Conservation (phyloP, 306 rosid genomes). For the Sophora flavescens region DNA sequence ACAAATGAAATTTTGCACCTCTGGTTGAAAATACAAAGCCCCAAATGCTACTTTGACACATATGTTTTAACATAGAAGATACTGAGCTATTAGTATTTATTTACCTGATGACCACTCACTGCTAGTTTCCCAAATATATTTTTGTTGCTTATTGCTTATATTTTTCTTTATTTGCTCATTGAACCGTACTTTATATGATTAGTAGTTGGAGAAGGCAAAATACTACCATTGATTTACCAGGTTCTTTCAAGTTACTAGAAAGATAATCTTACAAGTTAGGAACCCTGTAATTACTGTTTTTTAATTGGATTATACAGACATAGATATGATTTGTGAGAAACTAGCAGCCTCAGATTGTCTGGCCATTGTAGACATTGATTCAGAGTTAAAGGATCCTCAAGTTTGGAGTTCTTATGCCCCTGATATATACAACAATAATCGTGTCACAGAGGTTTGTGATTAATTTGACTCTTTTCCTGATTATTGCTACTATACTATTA, state of each 20-base stretch:
- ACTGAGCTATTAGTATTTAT: no score
- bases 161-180: neutral
- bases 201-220: conserved; percentile 10
- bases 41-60: neutral
- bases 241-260: conserved; percentile 20
- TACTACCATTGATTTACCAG: conserved; percentile 8
- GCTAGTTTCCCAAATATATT: neutral
- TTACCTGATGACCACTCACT: neutral
- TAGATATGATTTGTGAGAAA: conserved; percentile 54
- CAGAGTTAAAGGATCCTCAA: conserved; percentile 65
- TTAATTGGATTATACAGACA: conserved; percentile 58
- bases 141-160: neutral
- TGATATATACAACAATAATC: conserved; percentile 63
- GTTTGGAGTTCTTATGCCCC: conserved; percentile 80
- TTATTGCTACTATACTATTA: neutral
- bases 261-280: conserved; percentile 12
- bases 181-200: neutral
- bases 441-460: conserved; percentile 78
- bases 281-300: conserved; percentile 11
- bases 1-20: neutral
- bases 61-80: neutral
- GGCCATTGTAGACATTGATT: conserved; percentile 64
- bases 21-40: neutral
- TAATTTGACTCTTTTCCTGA: conserved; percentile 25
- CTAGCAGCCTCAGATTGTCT: conserved; percentile 48